A percentile compares a stretch with the other conserved stretches of the same genome.
Conservation (phyloP, 371 early-diverging fungal species). For the Circinella umbellata region DNA sequence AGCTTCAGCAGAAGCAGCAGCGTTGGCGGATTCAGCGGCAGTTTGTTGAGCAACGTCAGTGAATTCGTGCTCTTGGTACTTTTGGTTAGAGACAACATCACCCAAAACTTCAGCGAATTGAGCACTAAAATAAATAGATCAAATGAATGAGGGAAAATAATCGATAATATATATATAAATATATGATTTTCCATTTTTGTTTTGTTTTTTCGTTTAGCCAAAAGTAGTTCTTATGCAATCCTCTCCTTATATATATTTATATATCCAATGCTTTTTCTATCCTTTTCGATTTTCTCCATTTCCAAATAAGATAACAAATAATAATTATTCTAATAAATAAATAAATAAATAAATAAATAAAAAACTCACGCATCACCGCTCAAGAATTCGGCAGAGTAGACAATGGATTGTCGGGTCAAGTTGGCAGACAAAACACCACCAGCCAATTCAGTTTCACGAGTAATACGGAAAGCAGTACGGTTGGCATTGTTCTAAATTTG, state of each 20-base stretch:
- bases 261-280: too few relatives aligned
- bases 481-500: slow-evolving; percentile 69
- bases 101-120: slow-evolving; percentile 88
- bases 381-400: slow-evolving; percentile 89
- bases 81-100: slow-evolving; percentile 78
- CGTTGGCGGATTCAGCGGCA: slow-evolving; percentile 69
- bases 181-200: background rate
- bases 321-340: too few relatives aligned
- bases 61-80: slow-evolving; percentile 89
- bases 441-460: slow-evolving; percentile 93
- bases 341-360: background rate
- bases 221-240: background rate
- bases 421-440: slow-evolving; percentile 86
- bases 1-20: slow-evolving; percentile 70
- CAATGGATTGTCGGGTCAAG: slow-evolving; percentile 83
- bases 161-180: too few relatives aligned
- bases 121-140: slow-evolving; percentile 55
- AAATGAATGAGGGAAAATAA: too few relatives aligned
- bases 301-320: background rate
- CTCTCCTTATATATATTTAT: background rate
- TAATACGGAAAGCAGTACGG: slow-evolving; percentile 87
- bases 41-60: slow-evolving; percentile 73
- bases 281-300: background rate
- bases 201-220: background rate
- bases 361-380: slow-evolving; percentile 87